Conservation (phyloP, 2,329 filamentous ascomycete genomes). For the Shiraia sp. region DNA sequence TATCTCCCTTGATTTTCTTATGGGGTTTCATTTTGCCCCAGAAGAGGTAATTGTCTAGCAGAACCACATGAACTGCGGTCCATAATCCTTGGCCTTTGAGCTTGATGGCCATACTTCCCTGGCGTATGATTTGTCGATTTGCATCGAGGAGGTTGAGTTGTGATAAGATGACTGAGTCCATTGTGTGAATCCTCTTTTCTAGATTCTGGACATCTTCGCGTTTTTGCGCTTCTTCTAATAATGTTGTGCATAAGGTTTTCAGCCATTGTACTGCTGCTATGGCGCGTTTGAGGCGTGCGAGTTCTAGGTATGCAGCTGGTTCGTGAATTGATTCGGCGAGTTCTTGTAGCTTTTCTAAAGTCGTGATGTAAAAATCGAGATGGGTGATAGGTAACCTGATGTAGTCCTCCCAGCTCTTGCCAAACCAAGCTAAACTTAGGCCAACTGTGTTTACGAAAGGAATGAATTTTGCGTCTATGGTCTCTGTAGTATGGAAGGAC, state of each 20-base stretch:
- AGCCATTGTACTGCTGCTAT: constrained; percentile 19
- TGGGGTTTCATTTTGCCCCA: constrained; percentile 34
- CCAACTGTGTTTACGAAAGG: constrained; percentile 31
- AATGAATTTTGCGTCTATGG: constrained; percentile 24
- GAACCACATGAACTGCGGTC: constrained; percentile 31
- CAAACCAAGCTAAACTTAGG: constrained; percentile 26
- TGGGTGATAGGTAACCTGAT: constrained; percentile 27
- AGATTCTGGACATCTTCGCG: constrained; percentile 30
- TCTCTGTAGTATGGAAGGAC: constrained; percentile 26
- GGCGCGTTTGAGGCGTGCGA: constrained; percentile 13
- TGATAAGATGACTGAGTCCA: constrained; percentile 16
- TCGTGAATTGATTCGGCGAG: constrained; percentile 5
- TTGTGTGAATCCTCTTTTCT: constrained; percentile 25
- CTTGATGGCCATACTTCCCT: constrained; percentile 34
- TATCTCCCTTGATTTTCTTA: constrained; percentile 21
- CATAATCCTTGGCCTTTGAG: constrained; percentile 35
- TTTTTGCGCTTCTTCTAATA: constrained; percentile 19
- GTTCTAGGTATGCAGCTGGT: constrained; percentile 7
- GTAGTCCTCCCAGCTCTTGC: constrained; percentile 35
- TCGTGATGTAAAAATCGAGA: constrained; percentile 24
- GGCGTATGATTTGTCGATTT: constrained; percentile 21
- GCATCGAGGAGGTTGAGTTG: constrained; percentile 20
- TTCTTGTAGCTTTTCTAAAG: constrained; percentile 15
- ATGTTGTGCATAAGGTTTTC: constrained; percentile 5
- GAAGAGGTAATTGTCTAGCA: constrained; percentile 36